Conservation (phyloP, 176 grass and related monocot genomes). For the Phoenix roebelenii region DNA sequence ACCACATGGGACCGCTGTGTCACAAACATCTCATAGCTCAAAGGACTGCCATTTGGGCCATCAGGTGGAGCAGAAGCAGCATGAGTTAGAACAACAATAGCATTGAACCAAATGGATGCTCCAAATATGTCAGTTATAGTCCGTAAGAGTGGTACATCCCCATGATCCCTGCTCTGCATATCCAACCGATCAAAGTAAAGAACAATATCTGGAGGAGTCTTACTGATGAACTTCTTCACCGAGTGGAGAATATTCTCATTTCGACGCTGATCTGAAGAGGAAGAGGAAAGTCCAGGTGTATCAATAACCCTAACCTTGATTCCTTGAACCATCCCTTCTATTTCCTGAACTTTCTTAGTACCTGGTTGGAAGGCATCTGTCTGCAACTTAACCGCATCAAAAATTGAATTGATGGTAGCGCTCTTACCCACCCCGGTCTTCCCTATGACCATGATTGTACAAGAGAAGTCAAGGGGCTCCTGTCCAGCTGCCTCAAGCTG, state of each 20-base stretch:
- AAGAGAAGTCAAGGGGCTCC: constrained; percentile 67
- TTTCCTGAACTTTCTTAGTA: constrained; percentile 63
- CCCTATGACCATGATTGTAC: constrained; percentile 86
- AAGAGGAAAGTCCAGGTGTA: constrained; percentile 78
- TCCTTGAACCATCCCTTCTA: constrained; percentile 65
- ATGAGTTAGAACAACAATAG: constrained; percentile 89
- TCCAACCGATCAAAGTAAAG: constrained; percentile 95
- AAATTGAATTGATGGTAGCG: constrained; percentile 88
- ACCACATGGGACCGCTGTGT: constrained; percentile 88
- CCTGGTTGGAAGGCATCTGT: constrained; percentile 74
- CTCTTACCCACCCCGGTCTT: constrained; percentile 96
- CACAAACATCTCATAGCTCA: constrained; percentile 98
- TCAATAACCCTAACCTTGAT: constrained; percentile 81
- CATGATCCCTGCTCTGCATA: constrained; percentile 72
- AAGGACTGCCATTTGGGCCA: constrained; percentile 62
- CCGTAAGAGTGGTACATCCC: constrained; percentile 62
- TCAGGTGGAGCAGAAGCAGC: constrained; percentile 91
- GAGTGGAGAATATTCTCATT: constrained; percentile 81
- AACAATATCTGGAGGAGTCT: constrained; percentile 76
- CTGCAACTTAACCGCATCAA: constrained; percentile 48
- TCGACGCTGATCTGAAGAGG: constrained; percentile 54
- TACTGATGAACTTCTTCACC: constrained; percentile 64
- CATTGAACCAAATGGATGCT: constrained; percentile 82
- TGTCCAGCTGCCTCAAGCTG: constrained; percentile 64
- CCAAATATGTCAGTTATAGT: constrained; percentile 75